Conservation (phyloP, 306 rosid species). For the Prunus salicina region DNA sequence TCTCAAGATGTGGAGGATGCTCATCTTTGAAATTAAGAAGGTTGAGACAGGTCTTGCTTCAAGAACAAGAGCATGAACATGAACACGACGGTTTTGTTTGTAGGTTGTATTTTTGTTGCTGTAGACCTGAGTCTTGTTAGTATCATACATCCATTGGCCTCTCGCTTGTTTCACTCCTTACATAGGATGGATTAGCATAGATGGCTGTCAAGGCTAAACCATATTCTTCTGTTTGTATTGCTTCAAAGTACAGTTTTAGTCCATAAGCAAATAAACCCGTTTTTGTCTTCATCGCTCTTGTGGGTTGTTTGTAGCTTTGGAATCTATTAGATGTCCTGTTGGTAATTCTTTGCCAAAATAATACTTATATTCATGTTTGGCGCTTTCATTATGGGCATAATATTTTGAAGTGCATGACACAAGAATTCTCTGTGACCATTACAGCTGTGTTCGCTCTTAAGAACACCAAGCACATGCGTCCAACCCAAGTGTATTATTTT, state of each 20-base stretch:
- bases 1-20: slow-evolving; percentile 99
- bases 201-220: slow-evolving; percentile 4
- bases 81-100: slow-evolving; percentile 24
- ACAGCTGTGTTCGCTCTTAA: neutral
- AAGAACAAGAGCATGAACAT: slow-evolving; percentile 61
- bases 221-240: slow-evolving; percentile 11
- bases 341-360: neutral
- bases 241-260: neutral
- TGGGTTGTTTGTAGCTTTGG: slow-evolving; percentile 4
- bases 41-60: slow-evolving; percentile 82
- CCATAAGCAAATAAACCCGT: slow-evolving; percentile 11
- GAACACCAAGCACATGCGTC: neutral
- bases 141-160: neutral
- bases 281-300: slow-evolving; percentile 7
- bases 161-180: neutral
- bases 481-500: neutral
- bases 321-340: neutral
- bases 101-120: neutral
- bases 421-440: neutral
- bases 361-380: neutral
- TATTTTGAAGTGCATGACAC: neutral
- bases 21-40: slow-evolving; percentile 95
- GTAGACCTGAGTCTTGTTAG: neutral
- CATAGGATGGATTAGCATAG: neutral
- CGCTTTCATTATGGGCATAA: neutral